Base-by-base conservation (phyloP, 495 filamentous ascomycete species). In the Hyphodiscus hymeniophilus region DNA sequence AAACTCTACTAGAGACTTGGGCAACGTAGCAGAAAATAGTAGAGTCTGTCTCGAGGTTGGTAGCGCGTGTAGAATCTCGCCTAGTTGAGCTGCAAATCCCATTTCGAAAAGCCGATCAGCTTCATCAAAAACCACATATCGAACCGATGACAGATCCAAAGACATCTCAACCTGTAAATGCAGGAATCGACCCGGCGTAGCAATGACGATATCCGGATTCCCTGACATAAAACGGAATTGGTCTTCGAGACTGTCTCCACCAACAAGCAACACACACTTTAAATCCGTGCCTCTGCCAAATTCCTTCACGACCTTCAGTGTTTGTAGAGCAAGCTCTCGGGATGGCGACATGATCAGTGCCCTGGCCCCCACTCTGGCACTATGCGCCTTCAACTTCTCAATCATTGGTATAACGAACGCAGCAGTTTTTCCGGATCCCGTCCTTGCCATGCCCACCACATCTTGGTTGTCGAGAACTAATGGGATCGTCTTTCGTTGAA, bases 401-500 rank as follows among this genome's bases (percentile, higher is more conserved):
- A 99, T 85, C 90, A 98, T 92, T 34, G 92, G 92, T 47, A 98
- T 91, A 4, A 98, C 88, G 62, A 98, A 98, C 12, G 92, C 91
- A 1, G 91, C 92, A 0, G 90, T 95, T 69, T 98, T 98, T 63
- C 92, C 92, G 31, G 88, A 94, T 62, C 92, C 92, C 16, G 92
- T 98, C 41, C 92, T 75, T 3, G 92, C 92, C 94, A 97, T 99
- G 48, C 88, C 92, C 7, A 97, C 89, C 3, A 99, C 88, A 72
- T 98, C 91, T 56, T 84, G 79, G 45, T 84, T 77, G 36, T 95
- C 87, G 60, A 95, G 72, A 34, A 96, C 74, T 45, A 97, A 72
- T 3, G 92, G 92, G 38, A 99, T 92, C 7, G 92, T 86, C 69
- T 96, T 96, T 30, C 92, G 76, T 71, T 99, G 92, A 63, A 99